Conservation (phyloP, 441 rosid species). For the Eutrema salsugineum region DNA sequence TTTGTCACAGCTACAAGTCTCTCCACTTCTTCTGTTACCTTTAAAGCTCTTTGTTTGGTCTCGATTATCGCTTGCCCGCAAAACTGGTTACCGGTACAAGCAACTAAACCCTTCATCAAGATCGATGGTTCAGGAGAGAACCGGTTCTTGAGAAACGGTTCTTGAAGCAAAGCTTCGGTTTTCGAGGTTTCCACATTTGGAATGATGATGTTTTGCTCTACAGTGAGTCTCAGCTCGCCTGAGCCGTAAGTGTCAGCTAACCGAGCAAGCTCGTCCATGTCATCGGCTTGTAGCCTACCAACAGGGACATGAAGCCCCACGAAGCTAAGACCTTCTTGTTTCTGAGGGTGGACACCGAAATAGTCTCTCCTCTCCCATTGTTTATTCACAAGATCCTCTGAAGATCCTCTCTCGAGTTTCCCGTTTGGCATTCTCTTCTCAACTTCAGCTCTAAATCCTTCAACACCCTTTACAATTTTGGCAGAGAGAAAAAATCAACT, state of each 20-base stretch:
- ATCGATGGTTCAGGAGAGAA: slow-evolving; percentile 82
- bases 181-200: slow-evolving; percentile 78
- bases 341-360: slow-evolving; percentile 80
- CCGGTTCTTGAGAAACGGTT: slow-evolving; percentile 48
- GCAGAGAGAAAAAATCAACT: neutral
- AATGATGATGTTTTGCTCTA: slow-evolving; percentile 86
- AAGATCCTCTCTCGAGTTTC: slow-evolving; percentile 63
- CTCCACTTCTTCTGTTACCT: slow-evolving; percentile 82
- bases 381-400: slow-evolving; percentile 61
- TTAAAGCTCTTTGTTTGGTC: slow-evolving; percentile 84
- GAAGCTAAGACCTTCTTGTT: slow-evolving; percentile 75
- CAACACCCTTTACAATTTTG: slow-evolving; percentile 47
- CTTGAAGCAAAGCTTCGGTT: slow-evolving; percentile 64
- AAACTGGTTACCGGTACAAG: slow-evolving; percentile 93
- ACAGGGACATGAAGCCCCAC: slow-evolving; percentile 81
- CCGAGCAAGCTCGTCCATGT: slow-evolving; percentile 81
- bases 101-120: slow-evolving; percentile 82
- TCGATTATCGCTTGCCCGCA: slow-evolving; percentile 95
- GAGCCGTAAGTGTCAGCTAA: slow-evolving; percentile 76
- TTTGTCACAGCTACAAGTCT: slow-evolving; percentile 59
- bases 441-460: slow-evolving; percentile 79
- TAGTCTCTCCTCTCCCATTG: slow-evolving; percentile 84
- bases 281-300: slow-evolving; percentile 81
- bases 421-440: slow-evolving; percentile 65
- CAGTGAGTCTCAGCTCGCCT: slow-evolving; percentile 85